Percentiles rank a stretch among this genome's conserved stretches.
These are phyloP conservation scores for Prunus yedoensis DNA, from an alignment of 331 rosid genomes.

Conservation along the genomic window DNA sequence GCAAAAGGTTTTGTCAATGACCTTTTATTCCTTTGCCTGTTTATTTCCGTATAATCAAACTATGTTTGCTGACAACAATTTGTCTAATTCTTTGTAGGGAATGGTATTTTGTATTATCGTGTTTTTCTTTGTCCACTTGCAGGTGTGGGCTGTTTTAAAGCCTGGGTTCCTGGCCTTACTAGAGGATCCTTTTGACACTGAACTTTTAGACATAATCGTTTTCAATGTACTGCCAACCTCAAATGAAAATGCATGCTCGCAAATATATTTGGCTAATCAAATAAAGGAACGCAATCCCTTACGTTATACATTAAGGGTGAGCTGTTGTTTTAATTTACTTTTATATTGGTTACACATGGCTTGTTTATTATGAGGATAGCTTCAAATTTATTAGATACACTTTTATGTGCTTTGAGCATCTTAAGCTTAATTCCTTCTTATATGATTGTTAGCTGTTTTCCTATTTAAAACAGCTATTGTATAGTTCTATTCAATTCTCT, in stretches of 20 bases:
- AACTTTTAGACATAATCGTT: conserved; percentile 43
- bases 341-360: neutral
- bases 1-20: conserved; percentile 37
- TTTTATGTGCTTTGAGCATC: neutral
- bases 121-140: conserved; percentile 14
- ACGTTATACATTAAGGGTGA: conserved; percentile 41
- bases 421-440: neutral
- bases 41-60: neutral
- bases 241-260: conserved; percentile 23
- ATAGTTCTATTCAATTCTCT: conserved; percentile 10
- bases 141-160: conserved; percentile 58
- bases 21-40: neutral
- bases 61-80: neutral
- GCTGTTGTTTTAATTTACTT: neutral
- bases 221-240: conserved; percentile 36
- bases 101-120: neutral
- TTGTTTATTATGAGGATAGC: too few species aligned
- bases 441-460: neutral
- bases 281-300: conserved; percentile 41
- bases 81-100: neutral
- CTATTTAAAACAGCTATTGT: neutral
- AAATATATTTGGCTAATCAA: conserved; percentile 35
- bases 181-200: conserved; percentile 42
- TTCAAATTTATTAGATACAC: too few species aligned
- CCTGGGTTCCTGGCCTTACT: conserved; percentile 55